Evolutionary conservation across 164 flowering plant species (phyloP).

Genomic region (Akebia trifoliata): DNA sequence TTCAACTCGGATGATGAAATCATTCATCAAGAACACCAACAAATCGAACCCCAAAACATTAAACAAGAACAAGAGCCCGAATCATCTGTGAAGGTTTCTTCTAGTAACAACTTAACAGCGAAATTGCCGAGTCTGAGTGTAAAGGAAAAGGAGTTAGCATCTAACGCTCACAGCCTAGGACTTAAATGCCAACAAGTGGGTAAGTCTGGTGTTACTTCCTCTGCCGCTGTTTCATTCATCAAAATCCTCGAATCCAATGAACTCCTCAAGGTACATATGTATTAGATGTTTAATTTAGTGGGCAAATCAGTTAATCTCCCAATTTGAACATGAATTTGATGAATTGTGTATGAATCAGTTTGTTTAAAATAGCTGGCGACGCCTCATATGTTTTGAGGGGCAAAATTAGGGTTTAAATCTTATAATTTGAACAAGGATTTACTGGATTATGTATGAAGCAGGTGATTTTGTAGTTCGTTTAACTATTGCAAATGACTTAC

Average conservation of each 20-base stretch:
- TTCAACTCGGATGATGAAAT: slow-evolving; percentile 3
- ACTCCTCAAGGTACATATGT: slow-evolving; percentile 68
- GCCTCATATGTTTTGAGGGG: no score
- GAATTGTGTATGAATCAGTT: no score
- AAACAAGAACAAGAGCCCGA: slow-evolving; percentile 2
- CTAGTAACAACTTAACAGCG: slow-evolving; percentile 9
- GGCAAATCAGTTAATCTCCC: no score
- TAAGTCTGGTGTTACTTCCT: slow-evolving; percentile 73
- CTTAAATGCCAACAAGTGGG: slow-evolving; percentile 84
- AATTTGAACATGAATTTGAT: no score
- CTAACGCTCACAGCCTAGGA: slow-evolving; percentile 79
- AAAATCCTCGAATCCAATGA: slow-evolving; percentile 85
- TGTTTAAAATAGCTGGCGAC: no score
- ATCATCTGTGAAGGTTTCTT: neutral
- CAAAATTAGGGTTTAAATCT: no score
- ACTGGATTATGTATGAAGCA: neutral
- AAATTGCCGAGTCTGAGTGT: slow-evolving; percentile 27
- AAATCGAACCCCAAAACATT: neutral
- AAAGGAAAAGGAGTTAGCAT: slow-evolving; percentile 80
- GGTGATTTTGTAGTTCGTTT: neutral
- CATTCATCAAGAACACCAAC: neutral
- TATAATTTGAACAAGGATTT: neutral
- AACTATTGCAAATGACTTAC: neutral
- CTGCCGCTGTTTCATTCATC: slow-evolving; percentile 55
- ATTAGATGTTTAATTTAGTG: neutral